These are phyloP conservation scores for Bothriochloa decipiens DNA, from an alignment of 176 grass and related monocot species.

Conservation along the genomic window DNA sequence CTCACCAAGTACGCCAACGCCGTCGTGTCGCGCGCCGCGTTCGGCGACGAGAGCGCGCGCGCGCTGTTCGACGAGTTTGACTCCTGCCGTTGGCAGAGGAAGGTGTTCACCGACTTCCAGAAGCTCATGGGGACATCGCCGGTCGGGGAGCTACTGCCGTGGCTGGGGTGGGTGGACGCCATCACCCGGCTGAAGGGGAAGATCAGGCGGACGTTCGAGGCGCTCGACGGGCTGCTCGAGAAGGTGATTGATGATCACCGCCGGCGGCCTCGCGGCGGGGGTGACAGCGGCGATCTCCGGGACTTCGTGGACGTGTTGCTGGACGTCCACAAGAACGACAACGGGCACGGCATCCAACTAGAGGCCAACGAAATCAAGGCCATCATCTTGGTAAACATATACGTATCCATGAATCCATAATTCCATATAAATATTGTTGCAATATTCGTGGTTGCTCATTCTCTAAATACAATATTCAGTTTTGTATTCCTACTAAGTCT, in stretches of 20 bases:
- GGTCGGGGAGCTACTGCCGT: conserved; percentile 43
- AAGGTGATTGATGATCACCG: conserved; percentile 34
- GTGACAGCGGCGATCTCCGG: neutral
- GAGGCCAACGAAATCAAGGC: conserved; percentile 32
- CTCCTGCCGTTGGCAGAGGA: neutral
- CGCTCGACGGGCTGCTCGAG: conserved; percentile 25
- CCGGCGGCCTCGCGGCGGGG: neutral
- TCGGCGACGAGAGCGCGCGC: conserved; percentile 13
- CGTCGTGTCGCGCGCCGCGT: conserved; percentile 7
- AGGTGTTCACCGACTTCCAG: neutral
- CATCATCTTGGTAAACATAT: conserved; percentile 33
- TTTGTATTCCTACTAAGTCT: too few species aligned
- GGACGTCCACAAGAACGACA: neutral
- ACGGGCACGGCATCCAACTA: neutral
- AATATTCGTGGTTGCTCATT: neutral
- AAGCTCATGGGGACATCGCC: conserved; percentile 12
- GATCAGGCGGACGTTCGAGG: conserved; percentile 25
- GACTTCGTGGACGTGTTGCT: conserved; percentile 44
- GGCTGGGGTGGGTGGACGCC: conserved; percentile 56
- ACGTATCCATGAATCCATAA: neutral
- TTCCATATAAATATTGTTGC: neutral
- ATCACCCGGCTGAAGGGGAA: conserved; percentile 10
- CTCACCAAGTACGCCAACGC: conserved; percentile 21
- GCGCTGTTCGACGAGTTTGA: neutral
- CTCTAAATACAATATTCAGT: too few species aligned